Percentiles rank a stretch among this genome's conserved stretches.
Evolutionary conservation across 352 stramenopile species (phyloP).

Genomic region (Aphanomyces euteiches): DNA sequence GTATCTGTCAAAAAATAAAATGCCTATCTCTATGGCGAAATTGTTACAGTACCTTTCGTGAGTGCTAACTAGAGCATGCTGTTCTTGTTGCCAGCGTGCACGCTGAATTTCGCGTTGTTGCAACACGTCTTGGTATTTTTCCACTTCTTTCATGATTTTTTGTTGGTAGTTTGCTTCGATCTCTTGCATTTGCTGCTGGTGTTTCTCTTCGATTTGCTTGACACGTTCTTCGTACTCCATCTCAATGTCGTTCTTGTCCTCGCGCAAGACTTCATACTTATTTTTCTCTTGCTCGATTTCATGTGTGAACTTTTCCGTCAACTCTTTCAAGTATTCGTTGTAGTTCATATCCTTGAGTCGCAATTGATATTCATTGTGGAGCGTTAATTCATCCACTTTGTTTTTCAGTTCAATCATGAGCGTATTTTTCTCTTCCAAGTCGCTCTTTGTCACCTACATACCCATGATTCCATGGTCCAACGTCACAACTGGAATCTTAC

Average conservation of each 20-base stretch:
- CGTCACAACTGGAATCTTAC: neutral
- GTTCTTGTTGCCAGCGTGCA: conserved; percentile 63
- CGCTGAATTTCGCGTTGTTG: conserved; percentile 72
- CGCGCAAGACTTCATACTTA: conserved; percentile 82
- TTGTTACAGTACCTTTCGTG: conserved; percentile 53
- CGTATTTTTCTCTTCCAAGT: conserved; percentile 90
- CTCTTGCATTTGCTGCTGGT: conserved; percentile 88
- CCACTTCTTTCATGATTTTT: conserved; percentile 89
- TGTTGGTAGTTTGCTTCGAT: conserved; percentile 87
- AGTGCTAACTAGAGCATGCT: conserved; percentile 45
- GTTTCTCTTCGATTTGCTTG: conserved; percentile 82
- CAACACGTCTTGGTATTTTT: conserved; percentile 86
- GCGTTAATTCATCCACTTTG: conserved; percentile 91
- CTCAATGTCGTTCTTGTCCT: conserved; percentile 90
- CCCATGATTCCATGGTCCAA: neutral
- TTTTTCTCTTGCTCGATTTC: conserved; percentile 92
- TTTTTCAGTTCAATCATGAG: conserved; percentile 91
- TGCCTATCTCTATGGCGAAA: neutral
- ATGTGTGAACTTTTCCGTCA: conserved; percentile 90
- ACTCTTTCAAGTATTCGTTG: conserved; percentile 94
- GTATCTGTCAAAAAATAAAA: conserved; percentile 39
- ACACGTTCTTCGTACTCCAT: conserved; percentile 90
- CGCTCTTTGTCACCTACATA: conserved; percentile 78
- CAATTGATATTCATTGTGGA: conserved; percentile 95
- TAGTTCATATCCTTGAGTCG: conserved; percentile 95